Base-by-base conservation (phyloP, 2,329 filamentous ascomycete genomes). In the Fonsecaea nubica region DNA sequence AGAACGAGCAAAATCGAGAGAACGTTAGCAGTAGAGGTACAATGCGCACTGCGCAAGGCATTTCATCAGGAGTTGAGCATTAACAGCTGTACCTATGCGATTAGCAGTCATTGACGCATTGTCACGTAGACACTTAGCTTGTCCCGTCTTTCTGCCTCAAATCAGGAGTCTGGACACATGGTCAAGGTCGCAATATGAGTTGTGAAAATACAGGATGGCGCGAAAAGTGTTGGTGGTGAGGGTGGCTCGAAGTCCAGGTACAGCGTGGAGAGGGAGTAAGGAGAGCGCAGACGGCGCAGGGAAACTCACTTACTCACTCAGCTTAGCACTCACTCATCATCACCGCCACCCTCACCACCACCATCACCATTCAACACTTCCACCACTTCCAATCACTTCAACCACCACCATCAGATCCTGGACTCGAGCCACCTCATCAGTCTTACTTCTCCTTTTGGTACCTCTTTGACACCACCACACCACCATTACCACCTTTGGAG, bases 391-490 rank as follows among this genome's bases (percentile, higher is more conserved):
- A 33, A 33, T 21, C 30, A 55, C 30, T 21, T 50, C 45, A 50
- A 50, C 54, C 33, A 21, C 33, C 33, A 38, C 50, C 50, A 35
- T 35, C 32, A 30, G 53, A 56, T 21, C 25, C 36, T 36, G 10
- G 30, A 58, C 55, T 38, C 55, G 15, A 36, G 36, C 55, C 30
- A 45, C 21, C 38, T 10, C 32, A 38, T 33, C 18, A 12, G 9
- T 8, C 12, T 60, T 38, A 36, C 40, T 40, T 18, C 15, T 50
- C 40, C 58, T 52, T 32, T 32, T 15, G 7, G n/a, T 60, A 9
- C 13, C 40, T 18, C 40, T 30, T 12, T n/a, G 38, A 32, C n/a
- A 60, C 58, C 35, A 53, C 32, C 45, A 61, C 58, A 61, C 48
- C 59, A 32, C 18, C 33, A 40, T 32, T 8, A 30, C 32, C 48